Base-by-base conservation (phyloP, 345 rosid species). In the Lumnitzera littorea region DNA sequence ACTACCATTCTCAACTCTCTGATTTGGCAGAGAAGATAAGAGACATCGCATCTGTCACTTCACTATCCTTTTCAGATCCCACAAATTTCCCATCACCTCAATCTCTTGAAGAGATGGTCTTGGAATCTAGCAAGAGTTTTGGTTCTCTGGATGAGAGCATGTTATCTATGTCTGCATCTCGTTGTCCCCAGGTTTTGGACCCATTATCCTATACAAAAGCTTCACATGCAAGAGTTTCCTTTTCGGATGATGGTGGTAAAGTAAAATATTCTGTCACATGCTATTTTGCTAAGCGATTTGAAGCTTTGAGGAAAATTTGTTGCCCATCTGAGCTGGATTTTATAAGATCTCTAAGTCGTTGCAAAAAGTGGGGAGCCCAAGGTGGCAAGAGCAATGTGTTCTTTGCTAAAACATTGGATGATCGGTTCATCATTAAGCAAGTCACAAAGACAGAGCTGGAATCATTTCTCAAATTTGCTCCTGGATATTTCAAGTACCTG, bases 321-420 rank as follows among this genome's bases (percentile, higher is more conserved):
- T 80, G 95, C 72, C 89, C 97, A 55, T 86, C 95, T 41, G 97
- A 91, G 74, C 76, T 81, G 60, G 98, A 95, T 73, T 95, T 53
- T 56, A 69, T 91, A 67, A 82, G 94, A 78, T 95, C 99, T 62
- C 89, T 95, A 61, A 91, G 98, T 71, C 94, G 91, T 62, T 95
- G 98, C 77, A 95, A 82, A 75, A 95, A 95, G 72, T 91, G 98
- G 99, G 88, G 96, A 58, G 98, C 99, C 55, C 94, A 91, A 67
- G 99, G 99, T 66, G 99, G 99, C 61, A 95, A 95, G 84, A 95
- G 99, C 76, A 94, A 91, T 56, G 99, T 86, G 63, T 94, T 94
- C 83, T 94, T 94, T 73, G 97, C 97, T 16, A 95, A 95, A 76
- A 86, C 99, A 57, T 76, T 88, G 73, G 99, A 95, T 63, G 96